Evolutionary conservation across 2,329 filamentous ascomycete species (phyloP).

Genomic region (Fusarium mundagurra): DNA sequence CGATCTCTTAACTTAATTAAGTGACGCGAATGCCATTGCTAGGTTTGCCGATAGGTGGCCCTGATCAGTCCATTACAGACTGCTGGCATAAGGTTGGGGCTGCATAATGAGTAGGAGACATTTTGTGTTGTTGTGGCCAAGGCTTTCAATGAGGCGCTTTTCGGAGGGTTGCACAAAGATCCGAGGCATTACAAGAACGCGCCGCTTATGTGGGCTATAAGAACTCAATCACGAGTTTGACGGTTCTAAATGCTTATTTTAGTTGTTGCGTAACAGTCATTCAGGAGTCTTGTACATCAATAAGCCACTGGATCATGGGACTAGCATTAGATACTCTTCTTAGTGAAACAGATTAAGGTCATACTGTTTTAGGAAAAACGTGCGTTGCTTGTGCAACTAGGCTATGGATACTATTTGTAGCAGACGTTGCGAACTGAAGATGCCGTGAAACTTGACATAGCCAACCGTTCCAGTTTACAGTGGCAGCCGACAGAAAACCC

Average conservation of each 20-base stretch:
- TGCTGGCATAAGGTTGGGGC: not conserved
- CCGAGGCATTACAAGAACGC: not conserved
- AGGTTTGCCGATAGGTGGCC: not conserved
- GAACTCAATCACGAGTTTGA: not conserved
- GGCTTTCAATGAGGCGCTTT: not conserved
- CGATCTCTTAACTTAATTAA: not conserved
- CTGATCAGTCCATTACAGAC: not conserved
- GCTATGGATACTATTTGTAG: not conserved
- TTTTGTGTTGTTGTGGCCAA: not conserved
- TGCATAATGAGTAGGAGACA: not conserved
- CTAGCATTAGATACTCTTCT: not conserved
- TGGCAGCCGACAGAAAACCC: not conserved
- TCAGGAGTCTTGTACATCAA: not conserved
- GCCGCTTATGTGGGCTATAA: not conserved
- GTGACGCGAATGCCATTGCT: not conserved
- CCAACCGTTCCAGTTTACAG: not conserved
- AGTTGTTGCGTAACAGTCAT: not conserved
- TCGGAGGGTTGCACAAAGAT: not conserved
- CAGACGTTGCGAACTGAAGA: not conserved
- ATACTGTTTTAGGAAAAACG: not conserved
- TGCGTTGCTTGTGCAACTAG: not conserved
- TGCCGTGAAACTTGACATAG: not conserved
- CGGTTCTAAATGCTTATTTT: not conserved
- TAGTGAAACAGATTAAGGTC: not conserved
- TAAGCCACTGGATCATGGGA: not conserved